phyloP scores from a whole-genome alignment of 1,284 basidiomycete genomes.

The Phlebopus sp. region DNA sequence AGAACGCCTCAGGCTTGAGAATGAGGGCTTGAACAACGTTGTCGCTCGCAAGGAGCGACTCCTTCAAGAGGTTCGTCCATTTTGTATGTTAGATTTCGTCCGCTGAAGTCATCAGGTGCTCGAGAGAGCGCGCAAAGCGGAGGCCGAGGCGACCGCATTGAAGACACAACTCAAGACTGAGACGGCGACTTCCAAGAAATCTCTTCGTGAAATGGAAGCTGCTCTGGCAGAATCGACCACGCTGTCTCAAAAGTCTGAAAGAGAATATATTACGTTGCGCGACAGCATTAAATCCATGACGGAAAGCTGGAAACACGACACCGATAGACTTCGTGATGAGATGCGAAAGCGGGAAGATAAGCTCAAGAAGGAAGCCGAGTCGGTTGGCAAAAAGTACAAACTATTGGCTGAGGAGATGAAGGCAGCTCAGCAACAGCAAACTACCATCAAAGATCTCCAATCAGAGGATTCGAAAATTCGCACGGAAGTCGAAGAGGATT shows the following conservation, averaged over 20 bases:
- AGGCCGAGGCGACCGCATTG: slow-evolving; percentile 63
- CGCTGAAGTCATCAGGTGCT: slow-evolving; percentile 50
- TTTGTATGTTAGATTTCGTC: background rate
- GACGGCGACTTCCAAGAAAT: slow-evolving; percentile 66
- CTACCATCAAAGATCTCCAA: slow-evolving; percentile 39
- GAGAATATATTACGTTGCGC: slow-evolving; percentile 73
- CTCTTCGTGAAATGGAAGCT: slow-evolving; percentile 72
- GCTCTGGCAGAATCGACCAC: slow-evolving; percentile 68
- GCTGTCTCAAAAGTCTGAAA: slow-evolving; percentile 72
- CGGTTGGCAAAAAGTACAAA: slow-evolving; percentile 61
- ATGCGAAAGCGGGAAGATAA: slow-evolving; percentile 68
- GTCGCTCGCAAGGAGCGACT: slow-evolving; percentile 83
- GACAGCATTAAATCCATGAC: slow-evolving; percentile 69
- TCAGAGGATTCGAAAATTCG: slow-evolving; percentile 39
- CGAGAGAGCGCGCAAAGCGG: slow-evolving; percentile 79
- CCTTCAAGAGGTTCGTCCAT: slow-evolving; percentile 66
- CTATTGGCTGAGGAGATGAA: slow-evolving; percentile 58
- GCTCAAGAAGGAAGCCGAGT: slow-evolving; percentile 61
- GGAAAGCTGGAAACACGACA: slow-evolving; percentile 67
- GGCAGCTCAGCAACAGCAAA: slow-evolving; percentile 40
- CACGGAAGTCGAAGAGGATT: slow-evolving; percentile 50
- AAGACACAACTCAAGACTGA: slow-evolving; percentile 72
- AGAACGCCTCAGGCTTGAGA: slow-evolving; percentile 77
- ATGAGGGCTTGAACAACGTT: slow-evolving; percentile 82
- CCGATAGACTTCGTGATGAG: slow-evolving; percentile 62